Base-by-base conservation (phyloP, 257 asterid species). In the Verbena officinalis region DNA sequence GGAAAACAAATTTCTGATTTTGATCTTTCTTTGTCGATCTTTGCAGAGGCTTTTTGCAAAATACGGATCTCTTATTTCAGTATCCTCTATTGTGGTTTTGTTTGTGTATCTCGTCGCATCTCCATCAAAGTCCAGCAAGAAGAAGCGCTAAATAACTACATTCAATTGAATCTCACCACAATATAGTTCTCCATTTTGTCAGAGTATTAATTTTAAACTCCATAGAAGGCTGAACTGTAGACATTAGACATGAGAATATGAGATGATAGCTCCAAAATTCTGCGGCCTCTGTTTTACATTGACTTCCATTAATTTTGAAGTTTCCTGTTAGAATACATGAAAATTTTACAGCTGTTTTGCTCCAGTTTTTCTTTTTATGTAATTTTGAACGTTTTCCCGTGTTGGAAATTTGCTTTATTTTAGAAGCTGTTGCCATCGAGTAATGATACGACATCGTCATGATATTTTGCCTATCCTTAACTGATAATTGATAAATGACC, bases 1-100 rank as follows among this genome's bases (percentile, higher is more conserved):
- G 6, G 30, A 50, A 50, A 9, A 1, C 8, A 50, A 20, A 50
- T 23, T 16, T 48, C 3, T 2, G 4, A 16, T 48, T 48, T 48
- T 17, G 1, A 48, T 19, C 22, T 27, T 48, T 43, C 10, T 5
- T 48, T 14, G 0, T 49, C 3, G 5, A 21, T 19, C 22, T 49
- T 65, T 80, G 77, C 89, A 85, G 92, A 82, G 73, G 42, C 49
- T 78, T 40, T 56, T 83, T 78, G 85, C 83, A 56, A 85, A 80
- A 71, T 85, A 85, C 33, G 93, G 93, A 34, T 68, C 89, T 67
- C 73, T 83, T 57, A 52, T 75, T 64, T 85, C 93, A 39, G 87
- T 83, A 57, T 27, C 76, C 59, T 77, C 85, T 38, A 38, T 78
- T 17, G 89, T 85, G 30, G 69, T 73, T 38, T 45, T 83, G 81